Evolutionary conservation across 129 eudicot genomes (phyloP), one percentile per base, ranked within the genome.

Genomic region (Chrysanthemum lavandulifolium): DNA sequence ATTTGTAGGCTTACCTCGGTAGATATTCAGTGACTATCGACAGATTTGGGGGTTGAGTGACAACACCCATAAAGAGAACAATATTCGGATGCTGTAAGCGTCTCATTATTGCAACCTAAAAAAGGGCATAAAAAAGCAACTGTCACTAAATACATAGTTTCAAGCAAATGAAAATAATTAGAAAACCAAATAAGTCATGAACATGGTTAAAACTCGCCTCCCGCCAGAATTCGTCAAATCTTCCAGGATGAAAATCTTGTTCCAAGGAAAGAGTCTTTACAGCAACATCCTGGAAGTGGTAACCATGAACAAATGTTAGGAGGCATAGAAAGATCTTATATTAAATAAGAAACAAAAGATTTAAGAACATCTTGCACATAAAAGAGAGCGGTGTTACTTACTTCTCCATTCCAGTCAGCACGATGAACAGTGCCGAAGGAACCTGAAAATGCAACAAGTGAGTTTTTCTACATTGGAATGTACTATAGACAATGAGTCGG

Each of bases 21-120:
- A 93, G 77, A 78, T 90, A 93, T 74, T 93, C 98, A 2, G 98
- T 90, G 61, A 93, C 97, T 76, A 93, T 93, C 16, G 98, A 90
- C 78, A 93, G 76, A 76, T 93, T 86, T 57, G 98, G 98, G 23
- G 96, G 97, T 81, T 93, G 87, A 27, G 91, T 90, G 13, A 93
- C 98, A 50, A 96, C 97, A 52, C 98, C 98, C 98, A 93, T 93
- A 71, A 93, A 90, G 75, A 93, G 96, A 75, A 93, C 98, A 40
- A 93, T 90, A 80, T 93, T 93, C 81, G 98, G 98, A 87, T 93
- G 98, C 54, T 93, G 96, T 77, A 93, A 73, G 53, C 97, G 86
- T 78, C 95, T 90, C 98, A 93, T 93, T 69, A 93, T 87, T 66
- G 96, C 89, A 75, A 93, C 98, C 98, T 93, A 71, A 58, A 23